These are phyloP conservation scores for Exophiala viscosa DNA, from an alignment of 2,329 filamentous ascomycete species.

Conservation along the genomic window DNA sequence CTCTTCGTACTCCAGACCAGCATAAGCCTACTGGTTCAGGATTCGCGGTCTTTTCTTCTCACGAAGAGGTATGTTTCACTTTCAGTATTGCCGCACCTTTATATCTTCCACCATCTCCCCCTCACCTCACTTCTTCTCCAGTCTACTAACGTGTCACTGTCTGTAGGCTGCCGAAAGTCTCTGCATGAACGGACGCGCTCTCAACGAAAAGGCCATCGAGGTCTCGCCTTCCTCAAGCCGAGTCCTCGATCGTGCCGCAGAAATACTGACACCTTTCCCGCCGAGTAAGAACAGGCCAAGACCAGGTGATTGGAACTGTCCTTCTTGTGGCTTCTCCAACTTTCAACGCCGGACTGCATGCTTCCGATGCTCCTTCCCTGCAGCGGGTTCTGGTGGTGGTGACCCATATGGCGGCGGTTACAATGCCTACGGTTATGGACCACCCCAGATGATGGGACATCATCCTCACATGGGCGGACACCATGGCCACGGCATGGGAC, in stretches of 20 bases:
- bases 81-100: conserved; percentile 5
- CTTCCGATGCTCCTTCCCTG: conserved; percentile 99
- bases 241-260: conserved; percentile 89
- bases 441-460: conserved; percentile 76
- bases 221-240: conserved; percentile 96
- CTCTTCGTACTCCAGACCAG: conserved; percentile 92
- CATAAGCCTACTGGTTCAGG: conserved; percentile 99
- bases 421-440: conserved; percentile 55
- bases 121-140: conserved; percentile 49
- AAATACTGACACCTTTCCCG: conserved; percentile 94
- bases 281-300: conserved; percentile 97
- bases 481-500: conserved; percentile 46
- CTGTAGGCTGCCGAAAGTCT: conserved; percentile 86
- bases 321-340: conserved; percentile 97
- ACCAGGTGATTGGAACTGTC: conserved; percentile 98
- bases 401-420: conserved; percentile 65
- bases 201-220: conserved; percentile 98
- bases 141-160: conserved; percentile 13
- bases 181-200: conserved; percentile 96
- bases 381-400: conserved; percentile 71
- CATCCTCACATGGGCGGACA: conserved; percentile 57
- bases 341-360: conserved; percentile 98
- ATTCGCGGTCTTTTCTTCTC: conserved; percentile 97
- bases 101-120: conserved; percentile 35
- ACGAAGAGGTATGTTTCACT: conserved; percentile 74